phyloP scores from a whole-genome alignment of 352 stramenopile species.

The Phytophthora kernoviae region DNA sequence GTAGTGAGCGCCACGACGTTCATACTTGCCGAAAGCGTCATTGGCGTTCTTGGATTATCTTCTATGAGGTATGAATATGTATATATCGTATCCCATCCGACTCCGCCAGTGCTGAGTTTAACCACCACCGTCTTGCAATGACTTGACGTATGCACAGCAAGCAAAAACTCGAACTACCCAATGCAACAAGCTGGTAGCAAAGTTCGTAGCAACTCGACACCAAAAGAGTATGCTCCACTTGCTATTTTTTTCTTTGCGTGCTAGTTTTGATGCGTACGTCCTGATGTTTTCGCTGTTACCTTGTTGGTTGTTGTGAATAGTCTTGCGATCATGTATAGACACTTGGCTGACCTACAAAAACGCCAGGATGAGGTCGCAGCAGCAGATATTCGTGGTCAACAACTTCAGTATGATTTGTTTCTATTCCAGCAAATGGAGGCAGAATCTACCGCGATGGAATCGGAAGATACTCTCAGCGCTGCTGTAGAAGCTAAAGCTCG shows the following conservation, averaged over 20 bases:
- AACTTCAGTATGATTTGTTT: conserved; percentile 45
- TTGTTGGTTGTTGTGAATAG: conserved; percentile 9
- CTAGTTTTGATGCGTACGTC: too few relatives aligned
- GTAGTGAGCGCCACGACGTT: conserved; percentile 32
- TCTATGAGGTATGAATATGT: conserved; percentile 33
- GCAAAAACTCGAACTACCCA: conserved; percentile 28
- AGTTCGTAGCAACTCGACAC: conserved; percentile 40
- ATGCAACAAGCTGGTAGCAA: conserved; percentile 27
- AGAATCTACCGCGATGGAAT: conserved; percentile 43
- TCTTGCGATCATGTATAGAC: conserved; percentile 22
- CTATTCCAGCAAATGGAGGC: conserved; percentile 29
- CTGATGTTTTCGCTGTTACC: too few relatives aligned
- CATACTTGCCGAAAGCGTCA: conserved; percentile 6
- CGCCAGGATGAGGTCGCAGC: conserved; percentile 46
- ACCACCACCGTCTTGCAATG: neutral
- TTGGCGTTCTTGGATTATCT: conserved; percentile 23
- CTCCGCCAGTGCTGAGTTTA: neutral
- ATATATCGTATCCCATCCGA: neutral
- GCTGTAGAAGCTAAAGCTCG: conserved; percentile 30
- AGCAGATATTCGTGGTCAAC: conserved; percentile 42
- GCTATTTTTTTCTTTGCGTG: too few relatives aligned
- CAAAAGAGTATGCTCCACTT: conserved; percentile 33
- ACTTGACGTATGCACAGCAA: conserved; percentile 20
- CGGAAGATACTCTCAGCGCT: conserved; percentile 53
- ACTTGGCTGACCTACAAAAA: conserved; percentile 49